A percentile compares a stretch with the other conserved stretches of the same genome.
Conservation (phyloP, 2,329 filamentous ascomycete genomes). For the Alternaria sp. region DNA sequence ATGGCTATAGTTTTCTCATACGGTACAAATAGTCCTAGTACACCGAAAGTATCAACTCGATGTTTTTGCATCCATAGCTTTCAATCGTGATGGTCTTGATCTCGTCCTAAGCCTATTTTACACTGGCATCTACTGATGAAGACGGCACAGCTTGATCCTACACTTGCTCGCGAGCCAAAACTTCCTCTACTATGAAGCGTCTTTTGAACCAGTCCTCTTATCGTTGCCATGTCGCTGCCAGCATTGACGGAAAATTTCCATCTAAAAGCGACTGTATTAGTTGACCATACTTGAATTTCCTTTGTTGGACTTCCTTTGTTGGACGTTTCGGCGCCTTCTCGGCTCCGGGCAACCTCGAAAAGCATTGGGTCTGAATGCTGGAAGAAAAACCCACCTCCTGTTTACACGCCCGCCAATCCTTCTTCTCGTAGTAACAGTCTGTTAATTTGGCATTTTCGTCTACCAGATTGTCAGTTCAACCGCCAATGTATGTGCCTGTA, state of each 20-base stretch:
- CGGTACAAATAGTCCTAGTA: too few species aligned
- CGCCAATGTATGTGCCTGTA: too few species aligned
- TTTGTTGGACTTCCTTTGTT: not conserved
- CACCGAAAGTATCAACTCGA: too few species aligned
- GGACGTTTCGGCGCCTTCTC: slow-evolving; percentile 23
- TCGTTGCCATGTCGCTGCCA: slow-evolving; percentile 93
- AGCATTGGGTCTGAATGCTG: not conserved
- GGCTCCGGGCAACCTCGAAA: slow-evolving; percentile 40
- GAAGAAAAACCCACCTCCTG: slow-evolving; percentile 72
- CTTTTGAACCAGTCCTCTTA: slow-evolving; percentile 78
- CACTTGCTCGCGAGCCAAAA: too few species aligned
- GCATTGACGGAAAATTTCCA: slow-evolving; percentile 87
- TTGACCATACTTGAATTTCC: not conserved
- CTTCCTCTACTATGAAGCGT: slow-evolving; percentile 58
- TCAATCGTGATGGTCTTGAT: too few species aligned
- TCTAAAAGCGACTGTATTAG: slow-evolving; percentile 63
- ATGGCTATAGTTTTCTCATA: too few species aligned
- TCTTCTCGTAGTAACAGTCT: slow-evolving; percentile 95
- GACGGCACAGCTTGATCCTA: too few species aligned
- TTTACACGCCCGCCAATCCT: slow-evolving; percentile 91
- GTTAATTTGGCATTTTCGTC: slow-evolving; percentile 91
- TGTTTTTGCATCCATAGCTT: too few species aligned
- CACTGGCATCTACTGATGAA: too few species aligned
- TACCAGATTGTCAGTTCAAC: slow-evolving; percentile 51
- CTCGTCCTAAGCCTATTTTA: too few species aligned